Evolutionary conservation across 192 early-diverging fungal genomes (phyloP), one percentile per base, ranked within the genome.

Genomic region (Haplosporangium gracile): DNA sequence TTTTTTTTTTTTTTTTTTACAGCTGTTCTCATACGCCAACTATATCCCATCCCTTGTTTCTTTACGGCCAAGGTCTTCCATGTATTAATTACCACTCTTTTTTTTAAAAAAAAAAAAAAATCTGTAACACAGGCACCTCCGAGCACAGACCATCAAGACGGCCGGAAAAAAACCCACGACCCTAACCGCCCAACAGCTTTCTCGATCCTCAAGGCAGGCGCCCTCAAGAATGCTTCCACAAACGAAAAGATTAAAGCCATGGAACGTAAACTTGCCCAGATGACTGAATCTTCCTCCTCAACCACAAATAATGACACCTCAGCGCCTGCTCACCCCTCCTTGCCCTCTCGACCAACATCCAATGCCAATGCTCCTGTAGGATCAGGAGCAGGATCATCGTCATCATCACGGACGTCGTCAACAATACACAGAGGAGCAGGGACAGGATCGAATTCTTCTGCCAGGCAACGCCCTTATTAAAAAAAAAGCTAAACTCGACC

Each of bases 171-270:
- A 55, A 65, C 71, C 22, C 69, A 81, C 51, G 83, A 82, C 72
- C 55, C 83, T 18, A 92, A 79, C 69, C 86, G 89, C 22, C 88
- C 90, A 24, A 90, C 85, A 39, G 72, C 90, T 22, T 89, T 91
- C 45, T 87, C 88, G 15, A 57, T 91, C 10, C 79, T 90, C 36
- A 87, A 89, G 55, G 81, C 89, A 71, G 88, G 90, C 78, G 88
- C 89, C 60, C 88, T 91, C 79, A 76, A 84, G 45, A 89, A 89
- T 79, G 88, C 89, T 69, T 92, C 90, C 68, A 93, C 90, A n/a
- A 82, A 94, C 34, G 83, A 92, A 69, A 95, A 93, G 81, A 95
- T 95, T 69, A 85, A 82, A 20, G 93, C 94, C 0, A 88, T 95
- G 51, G 94, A 95, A 77, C 87, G 89, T n/a, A 95, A 95, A 74